Evolutionary conservation across 1,284 basidiomycete species (phyloP).

Genomic region (Ganoderma boninense): DNA sequence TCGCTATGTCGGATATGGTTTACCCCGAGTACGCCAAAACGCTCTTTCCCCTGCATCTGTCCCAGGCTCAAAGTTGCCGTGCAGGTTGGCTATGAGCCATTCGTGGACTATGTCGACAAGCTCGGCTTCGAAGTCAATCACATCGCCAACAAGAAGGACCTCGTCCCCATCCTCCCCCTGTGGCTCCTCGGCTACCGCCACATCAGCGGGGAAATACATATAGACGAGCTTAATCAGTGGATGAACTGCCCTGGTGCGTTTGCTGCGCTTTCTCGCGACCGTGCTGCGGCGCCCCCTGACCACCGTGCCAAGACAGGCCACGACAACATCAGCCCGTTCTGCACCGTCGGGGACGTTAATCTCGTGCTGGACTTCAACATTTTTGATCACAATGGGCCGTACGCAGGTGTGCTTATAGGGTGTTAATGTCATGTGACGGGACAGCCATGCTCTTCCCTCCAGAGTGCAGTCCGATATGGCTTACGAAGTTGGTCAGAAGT

Average conservation of each 20-base stretch:
- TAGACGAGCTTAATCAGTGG: constrained; percentile 56
- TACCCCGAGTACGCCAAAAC: constrained; percentile 54
- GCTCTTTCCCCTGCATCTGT: not conserved
- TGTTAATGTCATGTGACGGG: not conserved
- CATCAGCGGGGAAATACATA: constrained; percentile 66
- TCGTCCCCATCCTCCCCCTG: constrained; percentile 42
- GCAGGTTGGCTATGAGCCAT: constrained; percentile 57
- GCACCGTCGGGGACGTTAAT: constrained; percentile 60
- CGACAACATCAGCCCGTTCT: constrained; percentile 59
- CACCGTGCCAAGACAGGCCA: constrained; percentile 48
- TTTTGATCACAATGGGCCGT: constrained; percentile 63
- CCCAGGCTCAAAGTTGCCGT: not conserved
- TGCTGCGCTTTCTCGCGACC: not conserved
- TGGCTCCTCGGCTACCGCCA: constrained; percentile 60
- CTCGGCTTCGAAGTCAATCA: constrained; percentile 35
- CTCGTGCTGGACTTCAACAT: constrained; percentile 53
- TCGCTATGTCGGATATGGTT: constrained; percentile 52
- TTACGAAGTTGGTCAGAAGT: not conserved
- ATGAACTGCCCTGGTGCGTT: constrained; percentile 52
- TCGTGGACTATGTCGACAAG: constrained; percentile 65
- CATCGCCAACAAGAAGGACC: constrained; percentile 41
- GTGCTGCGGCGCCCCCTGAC: not conserved
- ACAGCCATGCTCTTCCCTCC: not conserved
- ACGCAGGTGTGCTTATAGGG: constrained; percentile 58
- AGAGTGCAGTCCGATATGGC: not conserved